Evolutionary conservation across 352 stramenopile genomes (phyloP).

Genomic region (Thalassiosira exigua): DNA sequence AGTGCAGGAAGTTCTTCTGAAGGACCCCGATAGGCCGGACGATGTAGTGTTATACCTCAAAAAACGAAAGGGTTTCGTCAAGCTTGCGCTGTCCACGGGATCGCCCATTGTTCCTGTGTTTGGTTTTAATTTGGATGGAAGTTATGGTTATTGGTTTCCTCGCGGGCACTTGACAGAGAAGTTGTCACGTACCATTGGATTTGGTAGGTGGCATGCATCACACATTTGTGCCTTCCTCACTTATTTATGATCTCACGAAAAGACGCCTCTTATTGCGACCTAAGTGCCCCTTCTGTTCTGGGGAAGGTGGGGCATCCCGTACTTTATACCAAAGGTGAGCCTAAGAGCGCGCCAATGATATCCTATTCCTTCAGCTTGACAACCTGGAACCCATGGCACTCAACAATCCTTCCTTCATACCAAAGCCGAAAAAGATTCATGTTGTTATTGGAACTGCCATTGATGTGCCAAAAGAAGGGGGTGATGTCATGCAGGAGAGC

Average conservation of each 20-base stretch:
- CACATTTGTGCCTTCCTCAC: no score
- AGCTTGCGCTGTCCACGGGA: constrained; percentile 62
- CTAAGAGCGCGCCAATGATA: no score
- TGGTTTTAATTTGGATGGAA: constrained; percentile 62
- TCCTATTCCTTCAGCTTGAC: no score
- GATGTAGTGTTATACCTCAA: constrained; percentile 62
- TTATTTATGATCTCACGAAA: no score
- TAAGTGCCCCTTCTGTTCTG: constrained; percentile 57
- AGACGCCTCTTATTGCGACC: no score
- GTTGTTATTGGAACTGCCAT: constrained; percentile 47
- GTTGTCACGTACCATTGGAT: no score
- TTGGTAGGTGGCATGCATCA: no score
- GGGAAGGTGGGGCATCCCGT: constrained; percentile 61
- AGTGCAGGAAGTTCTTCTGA: constrained; percentile 69
- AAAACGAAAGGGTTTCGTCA: constrained; percentile 73
- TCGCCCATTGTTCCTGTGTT: constrained; percentile 68
- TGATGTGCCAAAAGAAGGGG: constrained; percentile 51
- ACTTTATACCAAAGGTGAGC: no score
- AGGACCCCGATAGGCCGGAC: constrained; percentile 45
- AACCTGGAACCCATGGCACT: no score
- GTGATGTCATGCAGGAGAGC: constrained; percentile 41
- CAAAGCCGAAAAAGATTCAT: constrained; percentile 49
- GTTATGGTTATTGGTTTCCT: constrained; percentile 60
- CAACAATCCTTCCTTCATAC: no score
- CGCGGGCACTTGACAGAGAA: constrained; percentile 51